Base-by-base conservation (phyloP, 73 alveolate species). In the Paramecium tetraurelia region DNA sequence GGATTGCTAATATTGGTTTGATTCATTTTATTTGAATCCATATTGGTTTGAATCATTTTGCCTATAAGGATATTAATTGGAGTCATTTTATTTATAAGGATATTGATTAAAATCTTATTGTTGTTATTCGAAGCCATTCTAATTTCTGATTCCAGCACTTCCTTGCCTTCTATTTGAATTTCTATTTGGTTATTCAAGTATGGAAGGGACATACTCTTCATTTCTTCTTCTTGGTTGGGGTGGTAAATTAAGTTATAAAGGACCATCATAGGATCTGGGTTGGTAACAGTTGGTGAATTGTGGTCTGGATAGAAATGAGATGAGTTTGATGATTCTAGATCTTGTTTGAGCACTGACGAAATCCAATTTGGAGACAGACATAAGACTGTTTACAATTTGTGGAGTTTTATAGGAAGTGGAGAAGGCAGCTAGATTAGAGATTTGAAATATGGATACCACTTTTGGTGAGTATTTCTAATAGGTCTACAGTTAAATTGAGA, bases 401-500 rank as follows among this genome's bases (percentile, higher is more conserved):
- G 94, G 94, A 4, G 75, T 89, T 21, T 89, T 89, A 29, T 38
- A 70, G 22, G 58, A 31, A 38, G 33, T 24, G 20, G 85, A 40
- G 57, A 89, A 70, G 3, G 84, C 85, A 27, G 84, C 84, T 63
- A 63, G 11, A 53, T 53, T 53, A 24, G 53, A 29, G 21, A 22
- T 22, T 12, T 11, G 7, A 33, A 14, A 10, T 31, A 63, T 10
- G 3, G 5, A 31, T 63, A 27, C 75, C 92, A 70, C 86, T 85
- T 20, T 86, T 90, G 9, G 95, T 50, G 27, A 96, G 87, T 6
- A 85, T 88, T 85, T 97, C 99, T 31, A 97, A 43, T 1, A 96
- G 70, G 18, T 96, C 97, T 2, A 97, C 96, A 6, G 94, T 93
- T 33, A 96, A 59, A 22, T 93, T 93, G 87, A 96, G 86, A 14